Conservation (phyloP, 164 flowering plant species). For the Stephania yunnanensis region DNA sequence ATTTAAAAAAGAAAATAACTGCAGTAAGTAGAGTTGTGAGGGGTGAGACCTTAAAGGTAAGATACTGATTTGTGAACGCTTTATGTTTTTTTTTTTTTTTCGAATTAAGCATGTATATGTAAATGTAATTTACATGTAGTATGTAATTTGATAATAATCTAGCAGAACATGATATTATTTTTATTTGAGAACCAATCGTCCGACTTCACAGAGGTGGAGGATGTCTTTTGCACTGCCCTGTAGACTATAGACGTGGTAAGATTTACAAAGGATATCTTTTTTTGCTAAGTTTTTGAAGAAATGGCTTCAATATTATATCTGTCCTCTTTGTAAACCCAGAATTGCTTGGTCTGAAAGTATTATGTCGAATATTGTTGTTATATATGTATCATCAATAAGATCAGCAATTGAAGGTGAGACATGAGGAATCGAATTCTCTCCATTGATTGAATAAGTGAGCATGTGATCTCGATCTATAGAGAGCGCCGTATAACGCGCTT, state of each 20-base stretch:
- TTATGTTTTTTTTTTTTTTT: background rate
- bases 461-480: background rate
- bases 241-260: too few species aligned
- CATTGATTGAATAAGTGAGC: background rate
- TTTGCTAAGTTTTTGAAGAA: background rate
- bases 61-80: constrained; percentile 14
- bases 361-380: background rate
- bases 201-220: too few species aligned
- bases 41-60: constrained; percentile 18
- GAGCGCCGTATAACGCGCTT: background rate
- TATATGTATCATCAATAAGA: background rate
- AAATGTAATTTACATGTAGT: too few species aligned
- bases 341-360: background rate
- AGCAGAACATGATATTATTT: too few species aligned
- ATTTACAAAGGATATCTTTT: too few species aligned
- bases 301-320: background rate
- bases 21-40: background rate
- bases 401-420: background rate
- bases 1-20: background rate
- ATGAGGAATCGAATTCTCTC: background rate
- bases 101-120: too few species aligned
- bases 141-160: too few species aligned
- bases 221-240: too few species aligned
- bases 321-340: background rate
- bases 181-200: too few species aligned